Conservation (phyloP, 768 basidiomycete species). For the Tricholoma flavovirens region DNA sequence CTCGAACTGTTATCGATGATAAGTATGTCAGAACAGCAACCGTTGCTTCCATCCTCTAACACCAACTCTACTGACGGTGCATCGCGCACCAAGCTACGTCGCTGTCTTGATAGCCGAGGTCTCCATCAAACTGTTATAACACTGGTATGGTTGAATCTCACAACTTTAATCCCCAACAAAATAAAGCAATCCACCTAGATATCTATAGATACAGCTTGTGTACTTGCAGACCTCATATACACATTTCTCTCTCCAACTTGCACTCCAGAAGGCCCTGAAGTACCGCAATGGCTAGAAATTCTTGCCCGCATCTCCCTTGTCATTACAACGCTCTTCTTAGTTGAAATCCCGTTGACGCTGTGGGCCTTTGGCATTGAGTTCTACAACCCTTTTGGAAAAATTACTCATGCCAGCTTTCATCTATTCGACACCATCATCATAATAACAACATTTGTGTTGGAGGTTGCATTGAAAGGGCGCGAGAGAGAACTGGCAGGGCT, state of each 20-base stretch:
- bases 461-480: conserved; percentile 59
- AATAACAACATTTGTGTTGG: conserved; percentile 67
- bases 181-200: conserved; percentile 32
- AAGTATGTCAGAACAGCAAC: conserved; percentile 40
- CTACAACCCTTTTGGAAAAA: conserved; percentile 55
- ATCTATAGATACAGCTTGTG: conserved; percentile 58
- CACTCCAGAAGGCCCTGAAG: conserved; percentile 29
- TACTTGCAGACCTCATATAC: conserved; percentile 68
- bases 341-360: conserved; percentile 68
- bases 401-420: conserved; percentile 59
- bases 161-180: conserved; percentile 6
- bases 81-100: conserved; percentile 33
- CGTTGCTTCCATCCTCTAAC: conserved; percentile 31
- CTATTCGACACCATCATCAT: conserved; percentile 70
- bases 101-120: conserved; percentile 42
- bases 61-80: conserved; percentile 6
- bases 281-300: conserved; percentile 57
- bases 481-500: conserved; percentile 68
- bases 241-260: conserved; percentile 57
- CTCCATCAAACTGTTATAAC: conserved; percentile 55
- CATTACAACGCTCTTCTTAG: conserved; percentile 68
- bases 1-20: too few relatives aligned
- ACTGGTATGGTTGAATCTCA: conserved; percentile 38
- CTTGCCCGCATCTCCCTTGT: conserved; percentile 55
- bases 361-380: conserved; percentile 61